These are phyloP conservation scores for Diaporthe sp. DNA, from an alignment of 2,329 filamentous ascomycete species.

Conservation along the genomic window DNA sequence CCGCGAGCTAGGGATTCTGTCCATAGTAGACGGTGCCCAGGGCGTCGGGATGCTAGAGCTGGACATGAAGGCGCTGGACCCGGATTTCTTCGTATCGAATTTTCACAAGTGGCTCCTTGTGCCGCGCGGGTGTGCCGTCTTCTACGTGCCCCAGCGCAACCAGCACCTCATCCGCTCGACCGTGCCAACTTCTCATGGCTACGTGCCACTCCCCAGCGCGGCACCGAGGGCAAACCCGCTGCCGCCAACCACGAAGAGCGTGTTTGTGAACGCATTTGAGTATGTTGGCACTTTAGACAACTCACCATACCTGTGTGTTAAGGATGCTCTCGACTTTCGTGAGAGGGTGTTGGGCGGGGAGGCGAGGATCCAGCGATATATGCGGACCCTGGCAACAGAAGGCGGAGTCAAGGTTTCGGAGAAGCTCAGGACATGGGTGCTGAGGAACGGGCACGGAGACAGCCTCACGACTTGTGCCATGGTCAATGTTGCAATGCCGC, in stretches of 20 bases:
- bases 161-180: constrained; percentile 81
- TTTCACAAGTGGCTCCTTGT: constrained; percentile 92
- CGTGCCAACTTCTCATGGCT: constrained; percentile 86
- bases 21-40: constrained; percentile 87
- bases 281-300: constrained; percentile 83
- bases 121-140: constrained; percentile 83
- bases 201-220: constrained; percentile 59
- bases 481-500: constrained; percentile 79
- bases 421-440: constrained; percentile 75
- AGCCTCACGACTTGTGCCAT: constrained; percentile 74
- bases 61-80: constrained; percentile 74
- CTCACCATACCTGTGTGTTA: constrained; percentile 78
- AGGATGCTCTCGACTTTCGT: constrained; percentile 79
- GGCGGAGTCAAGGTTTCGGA: constrained; percentile 73
- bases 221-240: constrained; percentile 54
- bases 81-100: constrained; percentile 90
- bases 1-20: constrained; percentile 75
- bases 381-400: constrained; percentile 70
- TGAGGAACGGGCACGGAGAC: constrained; percentile 71
- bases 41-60: constrained; percentile 83
- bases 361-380: constrained; percentile 74
- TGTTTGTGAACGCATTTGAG: constrained; percentile 79
- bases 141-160: constrained; percentile 83
- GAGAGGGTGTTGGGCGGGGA: constrained; percentile 79
- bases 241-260: constrained; percentile 61